phyloP scores from a whole-genome alignment of 2,329 filamentous ascomycete genomes.

The Fulvia fulva region DNA sequence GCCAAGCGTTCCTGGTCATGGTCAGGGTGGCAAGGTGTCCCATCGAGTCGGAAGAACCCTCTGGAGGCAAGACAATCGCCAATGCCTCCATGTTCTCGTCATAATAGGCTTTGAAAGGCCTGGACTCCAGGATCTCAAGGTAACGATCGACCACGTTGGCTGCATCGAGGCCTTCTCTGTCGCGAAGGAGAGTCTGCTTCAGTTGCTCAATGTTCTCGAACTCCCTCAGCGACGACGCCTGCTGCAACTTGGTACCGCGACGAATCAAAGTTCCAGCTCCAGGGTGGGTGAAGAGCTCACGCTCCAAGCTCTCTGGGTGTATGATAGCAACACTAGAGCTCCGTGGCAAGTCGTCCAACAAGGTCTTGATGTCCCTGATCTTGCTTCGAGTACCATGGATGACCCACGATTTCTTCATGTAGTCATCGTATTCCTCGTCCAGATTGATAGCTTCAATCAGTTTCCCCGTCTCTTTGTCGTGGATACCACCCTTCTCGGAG shows the following conservation, averaged over 20 bases:
- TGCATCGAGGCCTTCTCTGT: conserved; percentile 76
- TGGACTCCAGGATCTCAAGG: conserved; percentile 69
- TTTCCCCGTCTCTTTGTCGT: conserved; percentile 87
- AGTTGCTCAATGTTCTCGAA: conserved; percentile 73
- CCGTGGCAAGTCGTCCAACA: conserved; percentile 81
- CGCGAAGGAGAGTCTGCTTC: conserved; percentile 76
- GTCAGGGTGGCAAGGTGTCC: conserved; percentile 86
- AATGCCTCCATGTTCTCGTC: conserved; percentile 92
- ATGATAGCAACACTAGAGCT: conserved; percentile 97
- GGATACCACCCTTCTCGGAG: conserved; percentile 95
- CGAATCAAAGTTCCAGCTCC: conserved; percentile 91
- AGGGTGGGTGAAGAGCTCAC: conserved; percentile 93
- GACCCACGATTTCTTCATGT: conserved; percentile 94
- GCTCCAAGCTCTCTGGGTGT: conserved; percentile 90
- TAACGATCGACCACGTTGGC: conserved; percentile 82
- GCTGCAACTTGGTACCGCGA: conserved; percentile 82
- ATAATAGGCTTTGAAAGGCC: conserved; percentile 87
- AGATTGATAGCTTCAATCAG: conserved; percentile 98
- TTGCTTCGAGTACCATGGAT: conserved; percentile 91
- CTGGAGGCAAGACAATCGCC: conserved; percentile 77
- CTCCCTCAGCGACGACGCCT: conserved; percentile 65
- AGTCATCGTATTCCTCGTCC: conserved; percentile 88
- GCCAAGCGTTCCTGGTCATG: conserved; percentile 90
- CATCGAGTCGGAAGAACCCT: conserved; percentile 60
- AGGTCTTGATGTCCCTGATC: conserved; percentile 95